Conservation (phyloP, 768 basidiomycete species). For the Psilocybe cyanescens region DNA sequence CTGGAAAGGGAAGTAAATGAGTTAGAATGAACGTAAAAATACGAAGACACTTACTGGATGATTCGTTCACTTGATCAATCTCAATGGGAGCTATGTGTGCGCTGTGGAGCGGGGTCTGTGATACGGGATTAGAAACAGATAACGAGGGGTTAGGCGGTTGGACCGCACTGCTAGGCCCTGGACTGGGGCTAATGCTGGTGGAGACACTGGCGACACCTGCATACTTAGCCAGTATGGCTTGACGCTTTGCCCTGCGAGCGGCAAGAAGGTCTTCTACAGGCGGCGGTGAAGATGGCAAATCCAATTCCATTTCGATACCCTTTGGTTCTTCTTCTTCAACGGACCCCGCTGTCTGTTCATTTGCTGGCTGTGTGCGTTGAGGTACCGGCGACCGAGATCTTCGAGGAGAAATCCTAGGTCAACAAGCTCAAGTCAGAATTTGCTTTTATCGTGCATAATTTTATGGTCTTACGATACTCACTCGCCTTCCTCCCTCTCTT, state of each 20-base stretch:
- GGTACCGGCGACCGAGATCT: constrained; percentile 30
- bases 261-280: constrained; percentile 68
- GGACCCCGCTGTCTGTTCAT: constrained; percentile 9
- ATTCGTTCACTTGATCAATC: constrained; percentile 11
- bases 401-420: constrained; percentile 67
- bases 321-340: constrained; percentile 25
- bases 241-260: constrained; percentile 71
- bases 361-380: not conserved
- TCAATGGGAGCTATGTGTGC: constrained; percentile 28
- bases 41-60: constrained; percentile 18
- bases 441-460: constrained; percentile 2
- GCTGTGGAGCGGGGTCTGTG: constrained; percentile 54
- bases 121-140: constrained; percentile 63
- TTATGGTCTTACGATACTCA: constrained; percentile 58
- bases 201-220: constrained; percentile 44
- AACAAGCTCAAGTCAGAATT: constrained; percentile 6
- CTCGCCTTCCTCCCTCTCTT: constrained; percentile 92
- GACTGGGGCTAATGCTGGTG: constrained; percentile 55
- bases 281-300: constrained; percentile 53
- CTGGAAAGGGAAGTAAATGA: constrained; percentile 29
- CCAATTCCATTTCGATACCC: constrained; percentile 60
- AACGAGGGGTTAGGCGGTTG: constrained; percentile 64
- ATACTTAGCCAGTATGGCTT: constrained; percentile 83
- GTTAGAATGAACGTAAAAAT: constrained; percentile 3
- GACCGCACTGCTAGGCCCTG: constrained; percentile 74